Evolutionary conservation across 345 rosid species (phyloP).

Genomic region (Trapa incisa): DNA sequence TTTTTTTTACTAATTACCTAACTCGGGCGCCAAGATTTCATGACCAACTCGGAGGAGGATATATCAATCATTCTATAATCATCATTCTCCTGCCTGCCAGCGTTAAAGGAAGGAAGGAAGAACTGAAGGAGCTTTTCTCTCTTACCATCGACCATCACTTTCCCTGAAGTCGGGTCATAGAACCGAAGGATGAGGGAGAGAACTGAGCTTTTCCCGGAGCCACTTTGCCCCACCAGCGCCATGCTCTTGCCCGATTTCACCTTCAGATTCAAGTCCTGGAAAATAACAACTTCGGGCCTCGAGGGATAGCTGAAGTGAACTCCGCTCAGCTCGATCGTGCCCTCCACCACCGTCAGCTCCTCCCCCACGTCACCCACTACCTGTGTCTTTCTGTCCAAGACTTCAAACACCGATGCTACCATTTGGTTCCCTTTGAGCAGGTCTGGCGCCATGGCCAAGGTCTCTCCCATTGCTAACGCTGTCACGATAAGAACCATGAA

Average conservation of each 20-base stretch:
- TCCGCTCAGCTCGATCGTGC: conserved; percentile 55
- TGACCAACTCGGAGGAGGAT: no score
- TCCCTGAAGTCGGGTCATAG: conserved; percentile 77
- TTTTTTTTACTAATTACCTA: no score
- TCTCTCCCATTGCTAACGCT: conserved; percentile 95
- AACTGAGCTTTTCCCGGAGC: conserved; percentile 92
- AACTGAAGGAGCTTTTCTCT: neutral
- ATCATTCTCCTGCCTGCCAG: neutral
- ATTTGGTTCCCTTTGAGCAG: conserved; percentile 91
- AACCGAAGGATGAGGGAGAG: conserved; percentile 78
- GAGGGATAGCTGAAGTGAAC: conserved; percentile 80
- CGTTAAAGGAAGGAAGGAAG: neutral
- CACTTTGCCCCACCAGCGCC: conserved; percentile 95
- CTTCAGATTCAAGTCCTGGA: conserved; percentile 54
- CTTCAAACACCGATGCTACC: conserved; percentile 79
- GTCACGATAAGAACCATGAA: conserved; percentile 93
- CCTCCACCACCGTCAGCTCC: conserved; percentile 52
- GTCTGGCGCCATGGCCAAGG: conserved; percentile 81
- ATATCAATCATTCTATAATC: neutral
- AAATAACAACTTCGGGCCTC: conserved; percentile 67
- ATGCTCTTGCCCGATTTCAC: conserved; percentile 65
- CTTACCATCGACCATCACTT: conserved; percentile 76
- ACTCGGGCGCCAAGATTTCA: no score
- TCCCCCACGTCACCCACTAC: conserved; percentile 54
- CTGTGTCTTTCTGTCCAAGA: conserved; percentile 62